These are phyloP conservation scores for Mycosarcoma mackinlayi DNA, from an alignment of 1,284 basidiomycete genomes.

Conservation along the genomic window DNA sequence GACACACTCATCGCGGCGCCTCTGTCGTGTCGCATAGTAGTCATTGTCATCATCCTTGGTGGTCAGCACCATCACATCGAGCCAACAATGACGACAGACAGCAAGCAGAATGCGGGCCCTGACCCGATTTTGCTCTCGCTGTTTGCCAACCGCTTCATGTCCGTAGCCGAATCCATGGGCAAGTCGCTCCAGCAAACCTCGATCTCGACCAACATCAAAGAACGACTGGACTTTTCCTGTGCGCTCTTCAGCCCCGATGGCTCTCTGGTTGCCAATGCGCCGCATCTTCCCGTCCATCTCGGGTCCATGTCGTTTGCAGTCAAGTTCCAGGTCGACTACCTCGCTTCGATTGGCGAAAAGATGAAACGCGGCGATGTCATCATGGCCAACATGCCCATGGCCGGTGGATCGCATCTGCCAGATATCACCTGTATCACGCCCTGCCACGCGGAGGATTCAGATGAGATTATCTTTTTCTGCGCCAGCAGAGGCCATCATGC, in stretches of 20 bases:
- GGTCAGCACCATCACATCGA: not conserved
- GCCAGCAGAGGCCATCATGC: slow-evolving; percentile 85
- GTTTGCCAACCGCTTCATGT: slow-evolving; percentile 92
- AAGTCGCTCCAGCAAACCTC: slow-evolving; percentile 85
- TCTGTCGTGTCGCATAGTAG: too few relatives aligned
- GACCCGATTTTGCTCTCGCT: slow-evolving; percentile 89
- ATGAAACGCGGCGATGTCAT: slow-evolving; percentile 85
- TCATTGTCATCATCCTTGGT: too few relatives aligned
- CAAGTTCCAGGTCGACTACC: slow-evolving; percentile 84
- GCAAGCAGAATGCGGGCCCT: slow-evolving; percentile 68
- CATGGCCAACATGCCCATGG: slow-evolving; percentile 88
- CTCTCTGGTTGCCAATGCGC: slow-evolving; percentile 89
- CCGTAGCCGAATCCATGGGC: slow-evolving; percentile 92
- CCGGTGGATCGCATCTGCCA: slow-evolving; percentile 76
- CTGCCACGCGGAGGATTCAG: slow-evolving; percentile 76
- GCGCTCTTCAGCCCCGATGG: slow-evolving; percentile 90
- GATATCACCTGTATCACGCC: slow-evolving; percentile 91
- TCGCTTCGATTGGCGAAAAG: slow-evolving; percentile 69
- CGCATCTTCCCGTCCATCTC: slow-evolving; percentile 79
- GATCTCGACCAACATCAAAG: slow-evolving; percentile 90
- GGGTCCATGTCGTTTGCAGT: slow-evolving; percentile 76
- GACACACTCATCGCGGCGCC: too few relatives aligned
- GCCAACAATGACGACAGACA: slow-evolving; percentile 11
- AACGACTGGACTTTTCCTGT: slow-evolving; percentile 85
- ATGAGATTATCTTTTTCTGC: slow-evolving; percentile 88